Evolutionary conservation across 441 rosid species (phyloP).

Genomic region (Populus hybrid): DNA sequence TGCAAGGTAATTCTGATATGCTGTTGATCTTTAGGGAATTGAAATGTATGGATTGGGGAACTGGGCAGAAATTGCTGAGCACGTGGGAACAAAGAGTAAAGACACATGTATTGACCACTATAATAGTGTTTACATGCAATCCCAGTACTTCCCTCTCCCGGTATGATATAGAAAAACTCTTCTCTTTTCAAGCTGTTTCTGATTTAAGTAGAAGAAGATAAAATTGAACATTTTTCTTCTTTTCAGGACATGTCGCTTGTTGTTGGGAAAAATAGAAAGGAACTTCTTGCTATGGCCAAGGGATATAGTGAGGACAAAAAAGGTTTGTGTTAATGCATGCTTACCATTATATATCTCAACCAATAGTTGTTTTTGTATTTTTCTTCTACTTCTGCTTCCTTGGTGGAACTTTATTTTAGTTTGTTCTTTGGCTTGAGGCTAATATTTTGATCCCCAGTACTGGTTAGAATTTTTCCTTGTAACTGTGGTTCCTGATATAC

Average conservation of each 20-base stretch:
- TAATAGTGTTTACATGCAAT: constrained; percentile 63
- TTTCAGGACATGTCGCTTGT: constrained; percentile 85
- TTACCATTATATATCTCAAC: background rate
- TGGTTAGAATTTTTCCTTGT: background rate
- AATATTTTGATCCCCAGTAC: background rate
- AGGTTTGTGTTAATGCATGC: constrained; percentile 39
- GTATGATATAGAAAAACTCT: constrained; percentile 36
- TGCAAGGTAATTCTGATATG: background rate
- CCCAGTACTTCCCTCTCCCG: constrained; percentile 88
- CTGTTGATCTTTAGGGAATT: constrained; percentile 57
- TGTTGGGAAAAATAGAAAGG: constrained; percentile 88
- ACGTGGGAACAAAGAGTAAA: constrained; percentile 95
- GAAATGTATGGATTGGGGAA: constrained; percentile 98
- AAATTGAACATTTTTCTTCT: constrained; percentile 11
- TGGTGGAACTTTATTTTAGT: background rate
- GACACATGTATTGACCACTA: constrained; percentile 87
- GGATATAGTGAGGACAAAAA: constrained; percentile 80
- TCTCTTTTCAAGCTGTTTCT: constrained; percentile 7
- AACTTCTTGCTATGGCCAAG: constrained; percentile 97
- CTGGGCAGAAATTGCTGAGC: constrained; percentile 96
- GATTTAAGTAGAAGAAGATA: background rate
- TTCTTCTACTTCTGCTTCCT: background rate
- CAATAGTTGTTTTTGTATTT: background rate
- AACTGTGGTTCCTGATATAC: background rate
- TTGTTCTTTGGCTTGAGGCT: background rate